Base-by-base conservation (phyloP, 108 stramenopile species). In the Cyclotella kingstonii region DNA sequence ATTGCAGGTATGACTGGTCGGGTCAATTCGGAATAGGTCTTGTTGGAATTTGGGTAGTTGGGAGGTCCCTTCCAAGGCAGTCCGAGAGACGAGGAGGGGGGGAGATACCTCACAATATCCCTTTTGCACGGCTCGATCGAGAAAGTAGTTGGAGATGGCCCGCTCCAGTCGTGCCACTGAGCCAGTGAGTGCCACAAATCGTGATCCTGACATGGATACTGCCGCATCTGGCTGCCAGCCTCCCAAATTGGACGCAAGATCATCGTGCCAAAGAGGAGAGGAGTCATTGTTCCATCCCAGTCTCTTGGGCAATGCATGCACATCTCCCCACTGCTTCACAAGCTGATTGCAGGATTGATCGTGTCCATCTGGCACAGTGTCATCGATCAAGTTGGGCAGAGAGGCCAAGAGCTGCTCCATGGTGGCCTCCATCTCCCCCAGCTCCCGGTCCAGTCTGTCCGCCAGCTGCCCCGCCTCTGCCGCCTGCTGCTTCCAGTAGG, bases 11-110 rank as follows among this genome's bases (percentile, higher is more conserved):
- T 93, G 91, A 28, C 73, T 77, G 33, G 84, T 78, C 8, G 80
- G 76, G 8, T 78, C 58, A 48, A 95, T 88, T 64, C 86, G 83
- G 78, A 98, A 98, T 21, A 98, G 66, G 62, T 98, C 97, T 10
- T 95, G 87, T 77, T 98, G 90, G 57, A 98, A 98, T 54, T 98
- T 98, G 38, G 97, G 97, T 10, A 98, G 71, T 48, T 98, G 97
- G 17, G 95, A 95, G 12, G 97, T 98, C 26, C 95, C 96, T 77
- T 90, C 84, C 55, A 98, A 66, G 3, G 93, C 87, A 25, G 87
- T 85, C 35, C 94, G 73, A 4, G 89, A 73, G 0, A 98, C 97
- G 18, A 98, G 76, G 3, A 76, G 65, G 12, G 97, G 97, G 23
- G 94, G 91, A 9, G 84, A 82, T 4, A 97, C 94, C 77, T 97